These are phyloP conservation scores for Saturnispora galanensis DNA, from an alignment of 805 yeast species.

Conservation along the genomic window DNA sequence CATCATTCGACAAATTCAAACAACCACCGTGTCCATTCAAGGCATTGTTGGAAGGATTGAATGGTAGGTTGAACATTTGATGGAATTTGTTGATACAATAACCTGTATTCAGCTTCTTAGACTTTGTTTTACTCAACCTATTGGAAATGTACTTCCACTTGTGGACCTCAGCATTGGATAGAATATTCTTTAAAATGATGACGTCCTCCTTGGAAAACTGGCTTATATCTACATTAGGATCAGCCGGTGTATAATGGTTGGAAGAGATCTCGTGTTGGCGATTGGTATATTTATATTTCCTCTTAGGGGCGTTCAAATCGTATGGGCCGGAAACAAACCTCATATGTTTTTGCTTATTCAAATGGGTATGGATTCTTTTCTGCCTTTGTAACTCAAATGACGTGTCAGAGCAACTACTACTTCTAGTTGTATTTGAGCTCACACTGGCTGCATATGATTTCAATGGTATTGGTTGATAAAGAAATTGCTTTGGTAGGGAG, in stretches of 20 bases:
- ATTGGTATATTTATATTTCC: slow-evolving; percentile 11
- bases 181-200: slow-evolving; percentile 18
- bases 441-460: no score
- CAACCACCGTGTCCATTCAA: slow-evolving; percentile 17
- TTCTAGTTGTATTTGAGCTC: no score
- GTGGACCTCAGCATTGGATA: slow-evolving; percentile 26
- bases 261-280: slow-evolving; percentile 14
- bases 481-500: no score
- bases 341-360: background rate
- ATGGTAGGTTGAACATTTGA: slow-evolving; percentile 26
- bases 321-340: slow-evolving; percentile 1
- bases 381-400: slow-evolving; percentile 1
- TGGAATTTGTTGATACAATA: slow-evolving; percentile 25
- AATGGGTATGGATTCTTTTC: background rate
- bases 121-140: slow-evolving; percentile 22
- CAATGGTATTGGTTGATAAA: no score
- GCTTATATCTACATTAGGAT: slow-evolving; percentile 17
- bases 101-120: slow-evolving; percentile 25
- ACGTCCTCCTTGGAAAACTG: slow-evolving; percentile 26
- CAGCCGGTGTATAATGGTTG: slow-evolving; percentile 19
- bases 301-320: slow-evolving; percentile 1
- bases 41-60: slow-evolving; percentile 19
- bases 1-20: slow-evolving; percentile 4
- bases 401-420: background rate
- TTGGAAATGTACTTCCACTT: slow-evolving; percentile 27